Base-by-base conservation (phyloP, 768 basidiomycete species). In the Lactarius tabidus region DNA sequence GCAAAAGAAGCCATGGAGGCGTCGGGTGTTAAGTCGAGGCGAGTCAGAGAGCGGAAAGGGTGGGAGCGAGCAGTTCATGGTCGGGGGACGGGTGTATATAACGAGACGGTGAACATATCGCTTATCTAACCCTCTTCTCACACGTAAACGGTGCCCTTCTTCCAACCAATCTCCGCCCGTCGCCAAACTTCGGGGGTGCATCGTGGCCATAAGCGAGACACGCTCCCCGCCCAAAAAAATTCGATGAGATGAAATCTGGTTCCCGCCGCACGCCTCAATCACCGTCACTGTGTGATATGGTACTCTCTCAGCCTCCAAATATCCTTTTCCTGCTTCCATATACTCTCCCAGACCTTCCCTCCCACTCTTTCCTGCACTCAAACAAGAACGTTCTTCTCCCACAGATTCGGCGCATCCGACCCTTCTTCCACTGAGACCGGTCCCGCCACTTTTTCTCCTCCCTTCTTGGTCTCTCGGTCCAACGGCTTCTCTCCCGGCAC, bases 131-230 rank as follows among this genome's bases (percentile, higher is more conserved):
- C 0, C 8, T 5, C 31, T 53, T 62, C 60, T 58, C 51, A 66
- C 65, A 66, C 65, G 65, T 66, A 66, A 66, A 58, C 39, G 31
- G 39, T 31, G 35, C 65, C 65, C 61, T 66, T 45, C 65, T 66
- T 66, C 51, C 1, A 43, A 45, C 39, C 65, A 66, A 66, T 66
- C 65, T 66, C 65, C 65, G 65, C 41, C 36, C 12, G n/a, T 38
- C 65, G 60, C 60, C 65, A 43, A 61, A 57, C 9, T 23, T 28
- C 48, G 29, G 65, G 65, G 38, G 12, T 48, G 60, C 65, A 66
- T 62, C 65, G 65, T 66, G 65, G 56, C 38, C 35, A 14, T 59
- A 57, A 41, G 48, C 57, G 65, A 53, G 39, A 62, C 55, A 20
- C 60, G 45, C 56, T 52, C 56, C n/a, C 64, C 53, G 58, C 58